These are phyloP conservation scores for Carex littledalei DNA, from an alignment of 176 grass and related monocot species.

Conservation along the genomic window DNA sequence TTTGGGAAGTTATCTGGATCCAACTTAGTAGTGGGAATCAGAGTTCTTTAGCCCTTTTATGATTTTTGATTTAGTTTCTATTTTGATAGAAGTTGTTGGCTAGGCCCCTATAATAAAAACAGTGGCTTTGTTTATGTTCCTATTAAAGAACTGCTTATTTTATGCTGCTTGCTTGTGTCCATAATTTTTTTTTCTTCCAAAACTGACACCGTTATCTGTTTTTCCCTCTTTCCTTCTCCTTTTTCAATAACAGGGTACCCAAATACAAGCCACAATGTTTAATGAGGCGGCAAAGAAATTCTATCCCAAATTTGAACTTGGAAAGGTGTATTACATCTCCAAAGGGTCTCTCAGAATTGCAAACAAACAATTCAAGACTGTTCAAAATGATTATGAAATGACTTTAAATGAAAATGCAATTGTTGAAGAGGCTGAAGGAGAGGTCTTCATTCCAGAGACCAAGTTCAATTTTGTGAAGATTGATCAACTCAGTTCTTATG, in stretches of 20 bases:
- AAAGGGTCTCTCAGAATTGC: constrained; percentile 83
- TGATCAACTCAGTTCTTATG: constrained; percentile 70
- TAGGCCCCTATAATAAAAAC: background rate
- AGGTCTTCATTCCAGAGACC: constrained; percentile 60
- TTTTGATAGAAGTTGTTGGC: background rate
- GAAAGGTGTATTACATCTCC: constrained; percentile 94
- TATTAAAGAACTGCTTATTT: background rate
- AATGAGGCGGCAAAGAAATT: constrained; percentile 89
- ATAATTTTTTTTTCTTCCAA: background rate
- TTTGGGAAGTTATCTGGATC: no score
- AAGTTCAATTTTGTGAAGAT: constrained; percentile 88
- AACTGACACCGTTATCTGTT: background rate
- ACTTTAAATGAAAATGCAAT: constrained; percentile 78
- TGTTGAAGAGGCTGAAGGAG: constrained; percentile 85
- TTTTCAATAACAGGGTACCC: constrained; percentile 58
- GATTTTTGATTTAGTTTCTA: background rate
- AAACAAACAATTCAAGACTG: constrained; percentile 93
- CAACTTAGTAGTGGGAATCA: background rate
- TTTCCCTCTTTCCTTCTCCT: background rate
- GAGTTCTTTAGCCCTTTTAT: background rate
- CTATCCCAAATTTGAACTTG: constrained; percentile 68
- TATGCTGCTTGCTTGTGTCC: background rate
- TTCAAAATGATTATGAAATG: constrained; percentile 96
- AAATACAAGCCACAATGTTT: constrained; percentile 99
- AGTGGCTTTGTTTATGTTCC: background rate